Evolutionary conservation across 2,329 filamentous ascomycete species (phyloP), one percentile per base, ranked within the genome.

Genomic region (Botrytis medusae): DNA sequence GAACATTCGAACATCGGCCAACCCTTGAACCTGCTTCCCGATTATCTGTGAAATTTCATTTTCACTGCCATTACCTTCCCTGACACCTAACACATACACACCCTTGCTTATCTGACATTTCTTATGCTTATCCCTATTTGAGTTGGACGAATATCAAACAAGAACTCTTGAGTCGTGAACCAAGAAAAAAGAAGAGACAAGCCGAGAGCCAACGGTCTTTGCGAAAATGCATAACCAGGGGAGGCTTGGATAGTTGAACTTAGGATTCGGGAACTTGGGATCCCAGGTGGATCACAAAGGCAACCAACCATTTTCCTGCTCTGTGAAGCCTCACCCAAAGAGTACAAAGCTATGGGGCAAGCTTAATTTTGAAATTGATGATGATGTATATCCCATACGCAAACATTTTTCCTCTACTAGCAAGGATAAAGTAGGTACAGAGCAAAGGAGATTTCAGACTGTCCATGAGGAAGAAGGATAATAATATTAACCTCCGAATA

Each of bases 311-410:
- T 61, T 40, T 14, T 40, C 32, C 25, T n/a, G 37, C 37, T 25
- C 60, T 25, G 6, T 57, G 51, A 29, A 57, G 51, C 10, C 37
- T 42, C 60, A 12, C 8, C 25, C 29, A 57, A 57, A 57, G 51
- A 18, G 51, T 29, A 63, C 25, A 16, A n/a, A 44, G 60, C 8
- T 29, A 63, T 63, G 60, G 60, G 60, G 37, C 60, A 44, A 63
- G 37, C 60, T 42, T 63, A 8, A 63, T 29, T n/a, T 29, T 44
- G 64, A 67, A 25, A 37, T 40, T 51, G 32, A 40, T 51, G 63
- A 67, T 67, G 63, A 54, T 67, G 64, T 40, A 67, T 18, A 51
- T 67, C 63, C 32, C 63, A 51, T 65, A 65, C 63, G 63, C 63
- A 65, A 25, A 65, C 63, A n/a, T 37, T 65, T 51, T 20, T 22